A percentile compares a stretch with the other conserved stretches of the same genome.
Conservation (phyloP, 805 yeast genomes). For the Tetrapisispora fleetii region DNA sequence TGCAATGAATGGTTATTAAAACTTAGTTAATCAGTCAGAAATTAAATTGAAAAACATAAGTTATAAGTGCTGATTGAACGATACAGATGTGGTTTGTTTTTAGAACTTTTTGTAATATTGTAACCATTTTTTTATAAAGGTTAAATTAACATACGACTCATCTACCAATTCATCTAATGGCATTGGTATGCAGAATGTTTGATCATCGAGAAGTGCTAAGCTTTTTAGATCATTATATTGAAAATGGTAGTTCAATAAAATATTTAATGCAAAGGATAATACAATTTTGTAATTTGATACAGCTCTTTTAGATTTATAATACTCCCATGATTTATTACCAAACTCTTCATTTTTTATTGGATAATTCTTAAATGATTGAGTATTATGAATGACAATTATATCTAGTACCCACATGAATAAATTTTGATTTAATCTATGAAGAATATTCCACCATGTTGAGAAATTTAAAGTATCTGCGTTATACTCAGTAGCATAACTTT, state of each 20-base stretch:
- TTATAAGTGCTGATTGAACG: too few species aligned
- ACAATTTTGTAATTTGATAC: constrained; percentile 32
- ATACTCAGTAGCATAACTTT: constrained; percentile 24
- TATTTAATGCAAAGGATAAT: constrained; percentile 32
- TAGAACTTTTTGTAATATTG: constrained; percentile 20
- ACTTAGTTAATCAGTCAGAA: too few species aligned
- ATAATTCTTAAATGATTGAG: constrained; percentile 28
- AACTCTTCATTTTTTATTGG: constrained; percentile 16
- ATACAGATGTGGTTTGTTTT: background rate
- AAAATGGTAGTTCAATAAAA: constrained; percentile 40
- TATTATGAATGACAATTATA: constrained; percentile 23
- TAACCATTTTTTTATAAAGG: constrained; percentile 24
- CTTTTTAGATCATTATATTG: constrained; percentile 34
- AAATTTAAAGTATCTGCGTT: constrained; percentile 17
- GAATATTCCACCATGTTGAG: constrained; percentile 24
- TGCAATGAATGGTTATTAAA: too few species aligned
- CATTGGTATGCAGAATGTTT: constrained; percentile 16
- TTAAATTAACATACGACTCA: constrained; percentile 9
- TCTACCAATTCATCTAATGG: constrained; percentile 13
- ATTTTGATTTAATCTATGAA: constrained; percentile 23
- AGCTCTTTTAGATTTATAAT: constrained; percentile 26
- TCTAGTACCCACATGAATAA: constrained; percentile 28
- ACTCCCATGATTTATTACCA: constrained; percentile 19
- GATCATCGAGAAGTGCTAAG: constrained; percentile 16
- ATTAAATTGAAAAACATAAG: too few species aligned